Conservation (phyloP, 805 yeast genomes). For the Yarrowia deformans region DNA sequence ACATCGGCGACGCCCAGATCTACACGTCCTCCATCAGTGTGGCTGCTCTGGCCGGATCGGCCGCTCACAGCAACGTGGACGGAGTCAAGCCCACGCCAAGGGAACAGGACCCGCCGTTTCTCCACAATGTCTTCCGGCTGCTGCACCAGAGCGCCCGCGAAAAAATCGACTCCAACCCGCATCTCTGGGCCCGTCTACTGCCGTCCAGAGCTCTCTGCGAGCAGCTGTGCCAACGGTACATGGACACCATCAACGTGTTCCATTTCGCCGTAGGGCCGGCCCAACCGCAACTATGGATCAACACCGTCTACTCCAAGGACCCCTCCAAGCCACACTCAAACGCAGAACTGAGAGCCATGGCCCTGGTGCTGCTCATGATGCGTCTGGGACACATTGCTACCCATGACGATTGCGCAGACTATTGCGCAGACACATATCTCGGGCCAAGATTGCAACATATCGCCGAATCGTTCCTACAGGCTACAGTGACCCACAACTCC, state of each 20-base stretch:
- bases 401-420: conserved; percentile 26
- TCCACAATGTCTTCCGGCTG: conserved; percentile 21
- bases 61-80: conserved; percentile 7
- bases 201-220: conserved; percentile 29
- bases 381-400: conserved; percentile 23
- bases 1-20: conserved; percentile 29
- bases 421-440: conserved; percentile 27
- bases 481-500: conserved; percentile 17
- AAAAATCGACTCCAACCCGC: conserved; percentile 22
- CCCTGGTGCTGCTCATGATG: conserved; percentile 27
- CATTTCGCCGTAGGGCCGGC: conserved; percentile 30
- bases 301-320: conserved; percentile 21
- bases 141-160: conserved; percentile 22
- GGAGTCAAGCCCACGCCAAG: conserved; percentile 11
- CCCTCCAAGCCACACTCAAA: conserved; percentile 10
- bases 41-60: conserved; percentile 26
- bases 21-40: conserved; percentile 17
- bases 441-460: conserved; percentile 15
- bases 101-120: conserved; percentile 23
- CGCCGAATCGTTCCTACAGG: conserved; percentile 23
- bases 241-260: conserved; percentile 33
- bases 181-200: conserved; percentile 8
- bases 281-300: conserved; percentile 9
- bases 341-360: conserved; percentile 20
- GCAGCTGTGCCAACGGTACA: conserved; percentile 19